Conservation (phyloP, 192 early-diverging fungal species). For the Coemansia sp. region DNA sequence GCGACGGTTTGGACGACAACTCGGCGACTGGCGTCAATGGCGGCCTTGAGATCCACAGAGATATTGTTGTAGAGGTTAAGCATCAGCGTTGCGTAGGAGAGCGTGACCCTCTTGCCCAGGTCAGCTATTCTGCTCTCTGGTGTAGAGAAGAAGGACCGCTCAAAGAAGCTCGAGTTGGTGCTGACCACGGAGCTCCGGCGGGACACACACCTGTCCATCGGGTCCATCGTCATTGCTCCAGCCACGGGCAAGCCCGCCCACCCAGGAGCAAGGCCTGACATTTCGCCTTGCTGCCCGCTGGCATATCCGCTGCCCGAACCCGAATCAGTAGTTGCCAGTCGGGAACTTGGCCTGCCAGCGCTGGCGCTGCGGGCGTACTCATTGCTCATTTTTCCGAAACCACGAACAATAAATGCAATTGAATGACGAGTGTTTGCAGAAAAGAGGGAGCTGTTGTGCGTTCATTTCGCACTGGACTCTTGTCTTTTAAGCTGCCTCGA, state of each 20-base stretch:
- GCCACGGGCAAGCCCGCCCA: not conserved
- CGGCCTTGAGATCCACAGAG: conserved; percentile 39
- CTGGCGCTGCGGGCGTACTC: not conserved
- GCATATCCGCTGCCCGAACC: not conserved
- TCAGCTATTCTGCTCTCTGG: conserved; percentile 50
- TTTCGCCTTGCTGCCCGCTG: not conserved
- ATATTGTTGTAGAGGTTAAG: conserved; percentile 57
- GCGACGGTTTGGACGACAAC: conserved; percentile 46
- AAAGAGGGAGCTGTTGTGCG: too few relatives aligned
- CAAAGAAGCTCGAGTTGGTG: conserved; percentile 55
- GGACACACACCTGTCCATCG: conserved; percentile 33
- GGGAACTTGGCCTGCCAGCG: not conserved
- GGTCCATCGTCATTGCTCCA: not conserved
- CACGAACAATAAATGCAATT: too few relatives aligned
- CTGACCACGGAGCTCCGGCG: conserved; percentile 54
- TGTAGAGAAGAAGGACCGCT: conserved; percentile 54
- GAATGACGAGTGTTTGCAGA: too few relatives aligned
- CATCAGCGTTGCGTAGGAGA: conserved; percentile 51
- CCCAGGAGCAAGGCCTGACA: not conserved
- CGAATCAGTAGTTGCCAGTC: not conserved
- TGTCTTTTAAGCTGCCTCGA: too few relatives aligned
- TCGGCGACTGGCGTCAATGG: conserved; percentile 39
- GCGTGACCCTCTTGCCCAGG: conserved; percentile 39
- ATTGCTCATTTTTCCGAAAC: not conserved
- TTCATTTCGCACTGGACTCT: too few relatives aligned